Evolutionary conservation across 2,329 filamentous ascomycete genomes (phyloP).

Genomic region (Ceratocystis harringtonii): DNA sequence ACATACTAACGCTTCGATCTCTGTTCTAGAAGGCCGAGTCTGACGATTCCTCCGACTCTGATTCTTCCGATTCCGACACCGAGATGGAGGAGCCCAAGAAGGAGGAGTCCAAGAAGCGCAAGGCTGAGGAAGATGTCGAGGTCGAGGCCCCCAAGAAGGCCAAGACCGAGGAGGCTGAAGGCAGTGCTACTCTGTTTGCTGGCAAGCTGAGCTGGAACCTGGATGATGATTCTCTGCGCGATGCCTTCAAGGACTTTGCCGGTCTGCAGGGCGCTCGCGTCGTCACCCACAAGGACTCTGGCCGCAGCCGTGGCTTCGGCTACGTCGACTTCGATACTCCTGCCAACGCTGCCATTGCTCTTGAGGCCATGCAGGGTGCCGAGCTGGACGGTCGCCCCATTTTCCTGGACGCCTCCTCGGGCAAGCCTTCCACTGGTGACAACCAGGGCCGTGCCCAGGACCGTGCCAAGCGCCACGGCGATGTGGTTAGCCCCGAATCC

Average conservation of each 20-base stretch:
- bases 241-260: conserved; percentile 68
- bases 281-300: conserved; percentile 66
- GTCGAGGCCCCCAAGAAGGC: conserved; percentile 47
- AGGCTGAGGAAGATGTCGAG: conserved; percentile 33
- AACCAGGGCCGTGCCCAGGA: conserved; percentile 44
- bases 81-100: conserved; percentile 25
- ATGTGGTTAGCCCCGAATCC: conserved; percentile 62
- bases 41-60: conserved; percentile 23
- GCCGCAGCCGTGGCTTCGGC: conserved; percentile 81
- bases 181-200: conserved; percentile 49
- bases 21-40: conserved; percentile 22
- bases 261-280: conserved; percentile 60
- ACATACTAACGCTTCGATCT: conserved; percentile 21
- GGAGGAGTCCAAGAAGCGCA: conserved; percentile 32
- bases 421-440: conserved; percentile 42
- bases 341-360: conserved; percentile 54
- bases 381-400: conserved; percentile 61
- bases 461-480: conserved; percentile 57
- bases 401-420: conserved; percentile 49
- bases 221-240: conserved; percentile 65
- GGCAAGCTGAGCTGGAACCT: conserved; percentile 86
- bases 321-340: conserved; percentile 72
- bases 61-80: conserved; percentile 22
- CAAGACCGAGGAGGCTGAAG: conserved; percentile 43
- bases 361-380: conserved; percentile 57